These are phyloP conservation scores for Mycena albidolilacea DNA, from an alignment of 768 basidiomycete genomes.

Conservation along the genomic window DNA sequence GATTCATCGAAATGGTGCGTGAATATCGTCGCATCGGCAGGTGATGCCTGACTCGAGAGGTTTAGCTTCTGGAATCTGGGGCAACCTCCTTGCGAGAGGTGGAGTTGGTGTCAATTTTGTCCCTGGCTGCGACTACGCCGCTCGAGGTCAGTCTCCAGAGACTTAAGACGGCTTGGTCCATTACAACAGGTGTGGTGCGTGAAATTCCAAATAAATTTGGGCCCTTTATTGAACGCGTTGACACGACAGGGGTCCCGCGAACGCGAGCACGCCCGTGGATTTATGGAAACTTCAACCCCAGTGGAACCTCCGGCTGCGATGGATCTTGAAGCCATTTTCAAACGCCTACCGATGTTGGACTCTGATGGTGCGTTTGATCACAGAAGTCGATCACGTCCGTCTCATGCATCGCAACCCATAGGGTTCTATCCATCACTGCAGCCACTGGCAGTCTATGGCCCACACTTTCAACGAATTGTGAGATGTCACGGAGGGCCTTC, in stretches of 20 bases:
- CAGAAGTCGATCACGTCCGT: neutral
- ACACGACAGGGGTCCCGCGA: slow-evolving; percentile 1
- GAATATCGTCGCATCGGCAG: neutral
- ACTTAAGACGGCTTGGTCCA: slow-evolving; percentile 12
- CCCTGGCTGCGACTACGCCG: slow-evolving; percentile 2
- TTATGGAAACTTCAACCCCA: slow-evolving; percentile 17
- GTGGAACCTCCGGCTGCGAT: neutral
- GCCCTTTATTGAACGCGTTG: neutral
- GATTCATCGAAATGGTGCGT: slow-evolving; percentile 30
- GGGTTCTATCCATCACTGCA: slow-evolving; percentile 26
- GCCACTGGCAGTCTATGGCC: slow-evolving; percentile 22
- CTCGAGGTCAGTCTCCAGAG: slow-evolving; percentile 21
- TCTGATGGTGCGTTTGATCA: slow-evolving; percentile 8
- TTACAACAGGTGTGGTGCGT: slow-evolving; percentile 23
- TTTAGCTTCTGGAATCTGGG: slow-evolving; percentile 30
- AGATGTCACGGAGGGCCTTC: slow-evolving; percentile 23
- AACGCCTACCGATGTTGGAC: slow-evolving; percentile 21
- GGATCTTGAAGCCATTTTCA: slow-evolving; percentile 6
- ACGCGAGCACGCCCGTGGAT: slow-evolving; percentile 35
- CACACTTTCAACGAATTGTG: slow-evolving; percentile 23
- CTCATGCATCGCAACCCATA: slow-evolving; percentile 16
- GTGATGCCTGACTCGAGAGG: neutral
- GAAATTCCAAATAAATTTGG: slow-evolving; percentile 10
- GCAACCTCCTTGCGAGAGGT: slow-evolving; percentile 28
- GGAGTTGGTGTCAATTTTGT: slow-evolving; percentile 26